A percentile compares a stretch with the other conserved stretches of the same genome.
phyloP scores from a whole-genome alignment of 2,329 filamentous ascomycete genomes.

The Clonostachys byssicola region DNA sequence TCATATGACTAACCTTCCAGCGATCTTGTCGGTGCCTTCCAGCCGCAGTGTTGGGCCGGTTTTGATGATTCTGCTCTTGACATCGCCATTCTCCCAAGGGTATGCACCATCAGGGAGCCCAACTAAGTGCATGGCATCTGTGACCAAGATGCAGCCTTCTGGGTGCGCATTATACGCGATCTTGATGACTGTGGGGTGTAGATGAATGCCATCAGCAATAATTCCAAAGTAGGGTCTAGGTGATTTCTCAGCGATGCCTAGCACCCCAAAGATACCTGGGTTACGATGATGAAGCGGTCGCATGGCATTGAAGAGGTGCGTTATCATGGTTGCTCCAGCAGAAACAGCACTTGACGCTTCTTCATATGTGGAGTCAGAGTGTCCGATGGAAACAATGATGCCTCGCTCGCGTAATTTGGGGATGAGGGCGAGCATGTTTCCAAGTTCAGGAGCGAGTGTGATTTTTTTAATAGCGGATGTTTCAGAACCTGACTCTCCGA shows the following conservation, averaged over 20 bases:
- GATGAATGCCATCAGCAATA: slow-evolving; percentile 85
- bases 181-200: slow-evolving; percentile 84
- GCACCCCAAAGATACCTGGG: slow-evolving; percentile 82
- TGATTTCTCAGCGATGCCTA: slow-evolving; percentile 61
- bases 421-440: slow-evolving; percentile 66
- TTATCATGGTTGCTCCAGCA: slow-evolving; percentile 84
- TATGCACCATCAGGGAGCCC: slow-evolving; percentile 82
- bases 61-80: slow-evolving; percentile 59
- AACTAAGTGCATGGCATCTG: slow-evolving; percentile 85
- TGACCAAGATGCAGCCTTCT: slow-evolving; percentile 81
- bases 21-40: slow-evolving; percentile 75
- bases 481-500: slow-evolving; percentile 34
- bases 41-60: slow-evolving; percentile 68
- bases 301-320: slow-evolving; percentile 94
- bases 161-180: slow-evolving; percentile 87
- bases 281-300: slow-evolving; percentile 85
- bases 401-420: slow-evolving; percentile 58
- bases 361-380: slow-evolving; percentile 85
- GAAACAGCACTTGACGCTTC: slow-evolving; percentile 67
- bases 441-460: slow-evolving; percentile 80
- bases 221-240: slow-evolving; percentile 78
- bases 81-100: slow-evolving; percentile 74
- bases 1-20: slow-evolving; percentile 57
- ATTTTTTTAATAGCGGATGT: slow-evolving; percentile 65
- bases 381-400: slow-evolving; percentile 78